Evolutionary conservation across 805 yeast species (phyloP).

Genomic region (Metahyphopichia silvanorum): DNA sequence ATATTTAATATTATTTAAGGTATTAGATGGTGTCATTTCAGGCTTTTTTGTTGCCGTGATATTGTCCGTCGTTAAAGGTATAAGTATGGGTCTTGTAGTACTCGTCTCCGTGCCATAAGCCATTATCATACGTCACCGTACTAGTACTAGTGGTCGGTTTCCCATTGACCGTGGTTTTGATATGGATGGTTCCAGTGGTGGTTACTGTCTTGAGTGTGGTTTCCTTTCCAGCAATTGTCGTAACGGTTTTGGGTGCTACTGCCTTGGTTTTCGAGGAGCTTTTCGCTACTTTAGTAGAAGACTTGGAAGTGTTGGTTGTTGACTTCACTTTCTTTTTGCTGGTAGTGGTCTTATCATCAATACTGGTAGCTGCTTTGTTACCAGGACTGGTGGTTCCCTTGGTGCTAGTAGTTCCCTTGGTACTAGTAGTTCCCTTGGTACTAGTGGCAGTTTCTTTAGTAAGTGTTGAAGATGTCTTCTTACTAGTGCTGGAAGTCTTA

Average conservation of each 20-base stretch:
- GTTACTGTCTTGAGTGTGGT: constrained; percentile 1
- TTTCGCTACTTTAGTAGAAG: constrained; percentile 3
- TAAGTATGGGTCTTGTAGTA: neutral
- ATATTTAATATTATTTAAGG: neutral
- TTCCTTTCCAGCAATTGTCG: constrained; percentile 1
- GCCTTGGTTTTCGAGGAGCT: constrained; percentile 1
- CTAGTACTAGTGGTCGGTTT: constrained; percentile 2
- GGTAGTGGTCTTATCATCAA: constrained; percentile 3
- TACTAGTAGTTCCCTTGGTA: constrained; percentile 4
- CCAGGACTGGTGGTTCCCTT: constrained; percentile 3
- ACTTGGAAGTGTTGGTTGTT: constrained; percentile 3
- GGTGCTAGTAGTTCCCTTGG: constrained; percentile 4
- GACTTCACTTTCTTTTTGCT: too few species aligned
- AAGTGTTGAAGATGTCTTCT: constrained; percentile 5
- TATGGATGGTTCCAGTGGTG: neutral
- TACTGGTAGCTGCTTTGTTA: constrained; percentile 1
- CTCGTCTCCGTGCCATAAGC: constrained; percentile 1
- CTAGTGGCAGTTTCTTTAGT: constrained; percentile 3
- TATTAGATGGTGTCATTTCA: neutral
- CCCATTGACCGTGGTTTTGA: constrained; percentile 1
- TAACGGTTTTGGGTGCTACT: neutral
- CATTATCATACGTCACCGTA: constrained; percentile 2
- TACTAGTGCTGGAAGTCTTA: constrained; percentile 2
- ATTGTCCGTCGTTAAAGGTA: neutral
- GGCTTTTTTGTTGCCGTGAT: too few species aligned